These are phyloP conservation scores for Malassezia nana DNA, from an alignment of 1,284 basidiomycete genomes.

Conservation along the genomic window DNA sequence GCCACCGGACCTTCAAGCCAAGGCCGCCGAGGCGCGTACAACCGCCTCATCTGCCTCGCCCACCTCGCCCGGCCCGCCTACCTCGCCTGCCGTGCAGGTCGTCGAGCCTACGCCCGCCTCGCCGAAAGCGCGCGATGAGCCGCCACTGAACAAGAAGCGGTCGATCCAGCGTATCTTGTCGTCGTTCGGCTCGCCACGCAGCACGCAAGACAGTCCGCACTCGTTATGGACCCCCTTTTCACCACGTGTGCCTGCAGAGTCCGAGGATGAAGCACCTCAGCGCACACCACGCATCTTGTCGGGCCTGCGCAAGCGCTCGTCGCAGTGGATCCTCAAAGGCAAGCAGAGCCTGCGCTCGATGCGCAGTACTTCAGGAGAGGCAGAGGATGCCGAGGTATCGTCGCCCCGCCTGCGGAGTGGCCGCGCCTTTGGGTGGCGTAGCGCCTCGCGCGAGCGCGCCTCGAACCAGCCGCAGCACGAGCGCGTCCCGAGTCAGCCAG, in stretches of 20 bases:
- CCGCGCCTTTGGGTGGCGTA: too few relatives aligned
- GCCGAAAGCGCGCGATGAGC: not conserved
- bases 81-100: too few relatives aligned
- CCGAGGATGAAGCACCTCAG: not conserved
- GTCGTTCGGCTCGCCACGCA: not conserved
- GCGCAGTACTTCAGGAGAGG: not conserved
- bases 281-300: not conserved
- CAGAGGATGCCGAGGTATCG: not conserved
- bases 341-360: constrained; percentile 4
- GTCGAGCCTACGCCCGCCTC: not conserved
- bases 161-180: not conserved
- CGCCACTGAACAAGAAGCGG: not conserved
- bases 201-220: not conserved
- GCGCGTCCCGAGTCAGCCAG: too few relatives aligned
- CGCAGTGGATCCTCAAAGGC: constrained; percentile 13
- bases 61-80: too few relatives aligned
- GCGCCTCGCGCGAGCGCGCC: not conserved
- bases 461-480: too few relatives aligned
- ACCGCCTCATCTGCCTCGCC: not conserved
- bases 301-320: constrained; percentile 9
- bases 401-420: not conserved
- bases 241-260: not conserved
- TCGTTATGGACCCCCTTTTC: not conserved
- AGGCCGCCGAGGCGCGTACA: not conserved
- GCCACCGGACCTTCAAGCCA: not conserved